Base-by-base conservation (phyloP, 257 asterid genomes). In the Jacaranda copaia region DNA sequence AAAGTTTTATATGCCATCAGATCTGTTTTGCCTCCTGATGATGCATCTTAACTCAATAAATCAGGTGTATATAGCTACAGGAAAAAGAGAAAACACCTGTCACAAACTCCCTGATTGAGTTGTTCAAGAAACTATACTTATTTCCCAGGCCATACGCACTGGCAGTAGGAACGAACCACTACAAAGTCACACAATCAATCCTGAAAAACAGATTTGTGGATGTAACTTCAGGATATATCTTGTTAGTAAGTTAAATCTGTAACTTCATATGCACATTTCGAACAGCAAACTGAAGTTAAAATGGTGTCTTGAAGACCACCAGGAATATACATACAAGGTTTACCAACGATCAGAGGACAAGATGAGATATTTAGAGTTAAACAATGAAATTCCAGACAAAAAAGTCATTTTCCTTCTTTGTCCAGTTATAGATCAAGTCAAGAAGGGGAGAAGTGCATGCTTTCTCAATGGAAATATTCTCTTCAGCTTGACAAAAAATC, bases 111-210 rank as follows among this genome's bases (percentile, higher is more conserved):
- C 74, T 77, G 71, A 90, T 87, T 65, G 93, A 90, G 80, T 72
- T 80, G 73, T 88, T 90, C 88, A 90, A 81, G 88, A 88, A 88
- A 14, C 81, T 80, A 74, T 90, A 90, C 81, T 90, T 93, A 40
- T 81, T 65, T 45, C 77, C 80, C 13, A 90, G 84, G 77, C 93
- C 96, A 59, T 82, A 83, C 49, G 78, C 66, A 72, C 85, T 84
- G 46, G 92, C 92, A 7, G 85, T 87, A 9, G 93, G 90, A 71
- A 87, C 87, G 90, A 71, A 87, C 87, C 45, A 90, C 90, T 57
- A 90, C 45, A 48, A 75, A 46, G 74, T 87, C 93, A 58, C 87
- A 81, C 89, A 79, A 74, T 88, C 83, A 85, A 36, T 86, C 96
- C 93, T 88, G 70, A 18, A 66, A 51, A 72, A 43, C 11, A 55